phyloP scores from a whole-genome alignment of 257 asterid genomes.

The Striga asiatica region DNA sequence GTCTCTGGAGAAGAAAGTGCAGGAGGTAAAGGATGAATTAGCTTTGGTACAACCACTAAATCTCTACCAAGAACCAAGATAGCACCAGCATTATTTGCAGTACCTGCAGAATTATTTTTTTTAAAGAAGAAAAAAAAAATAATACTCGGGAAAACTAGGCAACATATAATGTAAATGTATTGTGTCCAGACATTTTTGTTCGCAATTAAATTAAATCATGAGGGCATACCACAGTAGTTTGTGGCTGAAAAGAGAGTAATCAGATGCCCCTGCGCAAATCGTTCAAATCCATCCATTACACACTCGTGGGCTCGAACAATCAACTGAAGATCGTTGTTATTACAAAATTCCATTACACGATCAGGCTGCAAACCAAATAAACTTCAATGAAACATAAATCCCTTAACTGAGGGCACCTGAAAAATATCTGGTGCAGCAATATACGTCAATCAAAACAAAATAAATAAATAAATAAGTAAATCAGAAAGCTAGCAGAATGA shows the following conservation, averaged over 20 bases:
- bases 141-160: background rate
- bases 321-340: conserved; percentile 90
- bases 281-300: conserved; percentile 99
- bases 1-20: conserved; percentile 90
- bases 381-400: background rate
- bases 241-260: conserved; percentile 96
- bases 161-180: background rate
- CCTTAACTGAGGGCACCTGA: background rate
- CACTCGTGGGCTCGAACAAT: conserved; percentile 97
- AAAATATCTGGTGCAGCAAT: no score
- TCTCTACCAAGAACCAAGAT: conserved; percentile 98
- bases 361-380: conserved; percentile 62
- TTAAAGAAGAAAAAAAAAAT: no score
- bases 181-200: no score
- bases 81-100: conserved; percentile 99
- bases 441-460: no score
- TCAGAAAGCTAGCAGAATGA: no score
- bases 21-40: conserved; percentile 95
- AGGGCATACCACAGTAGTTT: conserved; percentile 79
- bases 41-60: conserved; percentile 93
- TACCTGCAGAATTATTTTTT: no score
- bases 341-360: conserved; percentile 96
- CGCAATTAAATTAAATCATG: no score
- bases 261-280: conserved; percentile 96
- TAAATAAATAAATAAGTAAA: no score